Evolutionary conservation across 371 early-diverging fungal species (phyloP), one percentile per base, ranked within the genome.

Genomic region (Mucor indicus): DNA sequence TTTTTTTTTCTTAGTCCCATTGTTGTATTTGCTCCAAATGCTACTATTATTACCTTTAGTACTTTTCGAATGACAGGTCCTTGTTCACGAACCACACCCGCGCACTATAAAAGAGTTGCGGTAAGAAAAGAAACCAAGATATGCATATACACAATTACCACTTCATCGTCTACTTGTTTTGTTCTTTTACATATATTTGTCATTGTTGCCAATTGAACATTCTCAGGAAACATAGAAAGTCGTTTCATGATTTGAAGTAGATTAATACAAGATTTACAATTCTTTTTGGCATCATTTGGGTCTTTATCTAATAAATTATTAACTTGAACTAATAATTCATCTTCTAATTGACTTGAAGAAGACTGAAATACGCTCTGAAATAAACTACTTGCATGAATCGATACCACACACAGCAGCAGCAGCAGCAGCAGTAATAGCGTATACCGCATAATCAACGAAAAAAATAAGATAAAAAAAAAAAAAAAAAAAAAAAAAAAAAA

Each of bases 1-100:
- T n/a, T n/a, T n/a, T n/a, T n/a, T n/a, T n/a, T n/a, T n/a, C n/a
- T n/a, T n/a, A 17, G 16, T 27, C 10, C 17, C 33, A 36, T 33
- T 45, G n/a, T n/a, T n/a, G n/a, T n/a, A n/a, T n/a, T n/a, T n/a
- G n/a, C n/a, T n/a, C n/a, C n/a, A n/a, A n/a, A n/a, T n/a, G n/a
- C n/a, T n/a, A n/a, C n/a, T n/a, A n/a, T n/a, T n/a, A n/a, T n/a
- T 62, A 72, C 75, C 40, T 48, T 53, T 50, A 72, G 29, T 19
- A 72, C 77, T 49, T 67, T 65, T 6, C 70, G 59, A 27, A 70
- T 37, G 40, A 72, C 48, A 15, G 77, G 77, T 11, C 60, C 70
- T 50, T 76, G 77, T 50, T 76, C 77, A 51, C 62, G 46, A 15
- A 76, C 59, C 9, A 69, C 55, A 24, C 77, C 77, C 51, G 66